These are phyloP conservation scores for Phytopythium litorale DNA, from an alignment of 352 stramenopile species.

Conservation along the genomic window DNA sequence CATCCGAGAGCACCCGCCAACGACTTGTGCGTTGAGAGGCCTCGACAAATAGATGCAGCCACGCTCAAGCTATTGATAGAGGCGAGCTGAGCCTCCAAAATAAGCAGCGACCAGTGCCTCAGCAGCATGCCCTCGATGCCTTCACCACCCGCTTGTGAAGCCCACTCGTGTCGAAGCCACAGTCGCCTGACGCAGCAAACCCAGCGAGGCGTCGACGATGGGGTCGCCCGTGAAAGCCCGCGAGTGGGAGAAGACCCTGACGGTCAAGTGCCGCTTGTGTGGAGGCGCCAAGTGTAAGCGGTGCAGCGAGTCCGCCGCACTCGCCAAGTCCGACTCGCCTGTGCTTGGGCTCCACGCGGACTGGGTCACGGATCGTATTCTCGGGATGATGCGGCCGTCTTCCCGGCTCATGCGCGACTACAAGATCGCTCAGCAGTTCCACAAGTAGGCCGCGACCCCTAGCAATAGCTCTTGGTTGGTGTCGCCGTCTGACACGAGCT, in stretches of 20 bases:
- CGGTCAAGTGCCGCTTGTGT: conserved; percentile 83
- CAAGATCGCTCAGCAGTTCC: conserved; percentile 75
- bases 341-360: conserved; percentile 82
- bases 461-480: neutral
- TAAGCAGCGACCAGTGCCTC: neutral
- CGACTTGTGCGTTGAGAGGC: neutral
- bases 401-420: conserved; percentile 81
- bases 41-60: neutral
- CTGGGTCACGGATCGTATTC: conserved; percentile 81
- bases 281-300: conserved; percentile 84
- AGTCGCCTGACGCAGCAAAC: neutral
- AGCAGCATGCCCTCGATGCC: neutral
- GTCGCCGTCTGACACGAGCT: conserved; percentile 3
- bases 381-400: conserved; percentile 90
- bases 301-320: conserved; percentile 74
- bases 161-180: neutral
- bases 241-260: conserved; percentile 81
- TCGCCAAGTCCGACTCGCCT: conserved; percentile 68
- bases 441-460: conserved; percentile 38
- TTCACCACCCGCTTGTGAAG: neutral
- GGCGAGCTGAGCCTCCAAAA: neutral
- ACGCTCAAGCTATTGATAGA: neutral
- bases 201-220: conserved; percentile 20
- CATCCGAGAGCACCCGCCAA: neutral
- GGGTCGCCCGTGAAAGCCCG: conserved; percentile 68